Base-by-base conservation (phyloP, 129 eudicot species). In the Pseudognaphalium luteoalbum region DNA sequence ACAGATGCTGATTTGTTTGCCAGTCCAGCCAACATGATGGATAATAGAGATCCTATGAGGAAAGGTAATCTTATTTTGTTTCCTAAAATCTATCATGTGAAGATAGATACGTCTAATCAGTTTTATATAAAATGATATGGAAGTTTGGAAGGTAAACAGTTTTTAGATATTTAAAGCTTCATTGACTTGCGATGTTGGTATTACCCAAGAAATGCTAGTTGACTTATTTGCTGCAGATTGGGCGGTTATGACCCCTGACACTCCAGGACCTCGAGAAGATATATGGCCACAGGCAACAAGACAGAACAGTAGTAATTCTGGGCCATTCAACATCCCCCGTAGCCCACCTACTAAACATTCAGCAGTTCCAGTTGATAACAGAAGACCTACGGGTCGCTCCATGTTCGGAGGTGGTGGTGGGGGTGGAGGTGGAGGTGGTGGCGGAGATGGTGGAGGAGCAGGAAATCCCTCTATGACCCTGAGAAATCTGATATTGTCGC, bases 251-350 rank as follows among this genome's bases (percentile, higher is more conserved):
- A 89, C 97, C 87, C 99, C 99, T 79, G 92, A 89, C 71, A 94
- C 99, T 84, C 97, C 99, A 94, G 99, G 99, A 78, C 93, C 96
- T 42, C 89, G 93, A 60, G 98, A 91, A 73, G 96, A 89, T 66
- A 79, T 89, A 56, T 94, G 99, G 99, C 90, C 88, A 32, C 76
- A 85, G 34, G 61, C 86, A 72, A 81, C 91, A 29, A 84, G 99
- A 84, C 99, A 91, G 76, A 87, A 84, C 80, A 87, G 89, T 75
- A 81, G 92, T 5, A 86, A 84, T 76, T 87, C 97, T 3, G 89
- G 94, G 21, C 89, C 83, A 14, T 94, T 94, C 19, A 92, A 90
- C 78, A 76, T 91, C 44, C 77, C 97, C 35, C 64, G 79, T 42
- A 86, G 86, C 68, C 84, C 96, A 75, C 96, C 98, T 32, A 80